Conservation (phyloP, 2,329 filamentous ascomycete genomes). For the Leptographium radiaticola region DNA sequence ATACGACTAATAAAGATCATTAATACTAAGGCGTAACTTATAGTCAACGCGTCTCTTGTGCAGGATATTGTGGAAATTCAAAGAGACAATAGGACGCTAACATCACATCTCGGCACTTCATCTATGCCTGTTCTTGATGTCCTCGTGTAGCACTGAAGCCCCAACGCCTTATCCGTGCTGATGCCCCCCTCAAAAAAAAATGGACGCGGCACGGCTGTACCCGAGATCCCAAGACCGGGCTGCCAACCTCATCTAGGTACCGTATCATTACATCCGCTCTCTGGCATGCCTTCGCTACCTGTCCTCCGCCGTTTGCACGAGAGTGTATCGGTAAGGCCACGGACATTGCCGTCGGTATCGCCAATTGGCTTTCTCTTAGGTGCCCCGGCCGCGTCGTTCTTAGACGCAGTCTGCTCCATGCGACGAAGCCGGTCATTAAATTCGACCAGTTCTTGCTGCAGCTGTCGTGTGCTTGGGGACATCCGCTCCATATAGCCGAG, state of each 20-base stretch:
- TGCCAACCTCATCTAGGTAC: neutral
- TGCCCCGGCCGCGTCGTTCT: neutral
- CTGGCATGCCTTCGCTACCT: neutral
- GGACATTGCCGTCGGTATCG: neutral
- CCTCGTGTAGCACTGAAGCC: too few relatives aligned
- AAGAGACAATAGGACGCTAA: too few relatives aligned
- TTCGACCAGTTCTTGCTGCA: constrained; percentile 7
- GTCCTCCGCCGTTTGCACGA: neutral
- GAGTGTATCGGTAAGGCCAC: neutral
- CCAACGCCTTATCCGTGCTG: too few relatives aligned
- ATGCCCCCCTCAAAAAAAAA: too few relatives aligned
- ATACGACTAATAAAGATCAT: too few relatives aligned
- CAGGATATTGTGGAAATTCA: too few relatives aligned
- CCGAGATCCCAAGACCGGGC: too few relatives aligned
- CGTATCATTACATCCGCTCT: neutral
- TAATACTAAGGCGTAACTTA: neutral
- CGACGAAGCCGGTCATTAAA: neutral
- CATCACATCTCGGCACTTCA: too few relatives aligned
- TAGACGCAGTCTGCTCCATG: neutral
- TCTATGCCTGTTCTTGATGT: too few relatives aligned
- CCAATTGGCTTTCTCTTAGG: neutral
- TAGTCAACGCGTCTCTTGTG: too few relatives aligned
- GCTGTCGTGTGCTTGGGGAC: constrained; percentile 13
- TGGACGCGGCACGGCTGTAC: too few relatives aligned
- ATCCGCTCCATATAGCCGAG: constrained; percentile 22